Conservation (phyloP, 495 filamentous ascomycete genomes). For the Penicillium taxi region DNA sequence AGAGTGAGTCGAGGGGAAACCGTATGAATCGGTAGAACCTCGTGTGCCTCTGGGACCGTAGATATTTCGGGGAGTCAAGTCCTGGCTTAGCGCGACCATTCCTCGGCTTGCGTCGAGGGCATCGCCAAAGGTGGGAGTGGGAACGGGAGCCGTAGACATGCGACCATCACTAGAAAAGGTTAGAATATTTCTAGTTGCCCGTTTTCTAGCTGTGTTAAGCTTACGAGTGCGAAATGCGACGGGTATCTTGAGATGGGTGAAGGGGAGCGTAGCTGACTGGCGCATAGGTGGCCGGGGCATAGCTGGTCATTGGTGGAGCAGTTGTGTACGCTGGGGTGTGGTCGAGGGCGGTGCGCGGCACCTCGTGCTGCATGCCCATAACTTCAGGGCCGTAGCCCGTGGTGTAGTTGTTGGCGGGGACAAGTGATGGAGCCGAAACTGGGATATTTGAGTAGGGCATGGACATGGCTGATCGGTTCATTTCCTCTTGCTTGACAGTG, state of each 20-base stretch:
- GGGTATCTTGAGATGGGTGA: slow-evolving; percentile 50
- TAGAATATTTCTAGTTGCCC: neutral
- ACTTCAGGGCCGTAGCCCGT: slow-evolving; percentile 60
- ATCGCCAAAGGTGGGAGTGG: slow-evolving; percentile 45
- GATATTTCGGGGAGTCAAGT: slow-evolving; percentile 72
- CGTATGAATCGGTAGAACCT: slow-evolving; percentile 81
- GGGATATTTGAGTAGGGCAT: slow-evolving; percentile 68
- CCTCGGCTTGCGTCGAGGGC: slow-evolving; percentile 83
- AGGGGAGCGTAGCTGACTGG: slow-evolving; percentile 47
- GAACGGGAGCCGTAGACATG: slow-evolving; percentile 30
- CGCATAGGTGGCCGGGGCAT: slow-evolving; percentile 53
- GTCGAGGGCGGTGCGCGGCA: slow-evolving; percentile 45
- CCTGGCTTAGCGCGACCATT: slow-evolving; percentile 93
- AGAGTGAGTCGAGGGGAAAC: slow-evolving; percentile 86
- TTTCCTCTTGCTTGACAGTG: slow-evolving; percentile 49
- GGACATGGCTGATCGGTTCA: slow-evolving; percentile 54
- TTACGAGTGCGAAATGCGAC: slow-evolving; percentile 88
- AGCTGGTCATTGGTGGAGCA: slow-evolving; percentile 56
- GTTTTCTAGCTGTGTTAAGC: slow-evolving; percentile 24
- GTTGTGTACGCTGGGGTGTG: slow-evolving; percentile 58
- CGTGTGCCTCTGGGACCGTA: slow-evolving; percentile 63
- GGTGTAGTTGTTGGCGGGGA: slow-evolving; percentile 62
- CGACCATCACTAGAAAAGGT: slow-evolving; percentile 45
- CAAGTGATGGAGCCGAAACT: slow-evolving; percentile 60
- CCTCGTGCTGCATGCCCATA: slow-evolving; percentile 65